Evolutionary conservation across 2,329 filamentous ascomycete species (phyloP).

Genomic region (Phialocephala subalpina): DNA sequence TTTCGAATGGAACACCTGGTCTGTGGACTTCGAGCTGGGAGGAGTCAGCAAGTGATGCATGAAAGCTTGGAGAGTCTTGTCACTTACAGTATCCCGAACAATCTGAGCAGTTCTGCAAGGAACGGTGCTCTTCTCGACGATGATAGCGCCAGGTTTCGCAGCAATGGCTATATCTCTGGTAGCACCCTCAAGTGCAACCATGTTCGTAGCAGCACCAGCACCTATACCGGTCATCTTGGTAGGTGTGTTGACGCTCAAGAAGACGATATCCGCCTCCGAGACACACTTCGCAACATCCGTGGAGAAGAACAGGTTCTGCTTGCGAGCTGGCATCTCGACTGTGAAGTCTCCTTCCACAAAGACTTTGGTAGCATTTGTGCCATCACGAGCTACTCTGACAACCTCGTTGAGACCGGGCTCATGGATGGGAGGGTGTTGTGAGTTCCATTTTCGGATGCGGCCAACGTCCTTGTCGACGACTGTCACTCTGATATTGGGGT

Average conservation of each 20-base stretch:
- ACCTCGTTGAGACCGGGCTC: slow-evolving; percentile 76
- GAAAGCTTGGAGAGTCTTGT: slow-evolving; percentile 45
- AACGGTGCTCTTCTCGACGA: slow-evolving; percentile 83
- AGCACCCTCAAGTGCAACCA: slow-evolving; percentile 75
- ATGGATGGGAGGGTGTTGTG: slow-evolving; percentile 74
- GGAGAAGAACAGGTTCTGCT: slow-evolving; percentile 77
- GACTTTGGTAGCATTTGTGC: slow-evolving; percentile 16
- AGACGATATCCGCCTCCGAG: slow-evolving; percentile 72
- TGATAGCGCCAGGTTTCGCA: slow-evolving; percentile 71
- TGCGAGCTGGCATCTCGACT: slow-evolving; percentile 50
- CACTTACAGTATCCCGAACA: slow-evolving; percentile 66
- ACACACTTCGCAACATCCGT: slow-evolving; percentile 70
- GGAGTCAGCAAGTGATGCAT: background rate
- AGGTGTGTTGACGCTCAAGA: slow-evolving; percentile 80
- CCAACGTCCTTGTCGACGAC: slow-evolving; percentile 74
- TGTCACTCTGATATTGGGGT: slow-evolving; percentile 72
- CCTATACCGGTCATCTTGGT: slow-evolving; percentile 75
- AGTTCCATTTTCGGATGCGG: slow-evolving; percentile 77
- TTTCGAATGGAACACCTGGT: slow-evolving; percentile 62
- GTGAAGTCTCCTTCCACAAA: slow-evolving; percentile 11
- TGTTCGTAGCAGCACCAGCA: slow-evolving; percentile 73
- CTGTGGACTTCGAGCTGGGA: slow-evolving; percentile 47
- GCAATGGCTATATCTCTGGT: slow-evolving; percentile 70
- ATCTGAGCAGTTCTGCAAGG: slow-evolving; percentile 76
- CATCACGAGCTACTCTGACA: slow-evolving; percentile 67